These are phyloP conservation scores for Penicillium sp. DNA, from an alignment of 2,329 filamentous ascomycete species.

Conservation along the genomic window DNA sequence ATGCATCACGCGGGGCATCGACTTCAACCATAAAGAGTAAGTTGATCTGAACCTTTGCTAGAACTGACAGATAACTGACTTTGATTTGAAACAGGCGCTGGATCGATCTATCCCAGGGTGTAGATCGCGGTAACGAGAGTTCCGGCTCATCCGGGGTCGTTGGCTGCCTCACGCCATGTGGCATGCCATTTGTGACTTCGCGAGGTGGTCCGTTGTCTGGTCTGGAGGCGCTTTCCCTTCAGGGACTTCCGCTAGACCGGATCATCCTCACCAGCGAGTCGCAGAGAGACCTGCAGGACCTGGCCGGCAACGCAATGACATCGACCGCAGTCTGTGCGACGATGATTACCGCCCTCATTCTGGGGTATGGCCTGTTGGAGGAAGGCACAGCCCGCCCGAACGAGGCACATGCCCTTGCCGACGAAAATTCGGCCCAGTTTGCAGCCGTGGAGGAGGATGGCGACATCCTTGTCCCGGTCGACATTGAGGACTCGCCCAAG, in stretches of 20 bases:
- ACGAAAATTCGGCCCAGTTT: slow-evolving; percentile 17
- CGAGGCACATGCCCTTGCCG: background rate
- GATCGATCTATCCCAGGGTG: slow-evolving; percentile 74
- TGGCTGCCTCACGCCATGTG: slow-evolving; percentile 71
- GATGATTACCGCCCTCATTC: slow-evolving; percentile 64
- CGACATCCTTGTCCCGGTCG: slow-evolving; percentile 20
- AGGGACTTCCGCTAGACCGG: slow-evolving; percentile 70
- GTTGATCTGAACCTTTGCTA: slow-evolving; percentile 26
- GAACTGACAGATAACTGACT: slow-evolving; percentile 12
- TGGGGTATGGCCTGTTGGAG: slow-evolving; percentile 40
- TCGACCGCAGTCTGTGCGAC: slow-evolving; percentile 72
- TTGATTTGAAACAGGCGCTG: slow-evolving; percentile 37
- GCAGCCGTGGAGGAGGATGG: slow-evolving; percentile 20
- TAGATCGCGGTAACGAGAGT: slow-evolving; percentile 63
- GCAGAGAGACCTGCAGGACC: slow-evolving; percentile 66
- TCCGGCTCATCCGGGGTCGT: slow-evolving; percentile 61
- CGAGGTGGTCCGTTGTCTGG: slow-evolving; percentile 67
- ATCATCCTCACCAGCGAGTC: slow-evolving; percentile 70
- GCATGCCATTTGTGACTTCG: slow-evolving; percentile 65
- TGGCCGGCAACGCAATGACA: slow-evolving; percentile 82
- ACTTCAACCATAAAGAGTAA: slow-evolving; percentile 64
- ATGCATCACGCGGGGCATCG: slow-evolving; percentile 57
- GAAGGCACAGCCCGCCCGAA: slow-evolving; percentile 19
- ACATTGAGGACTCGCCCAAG: slow-evolving; percentile 19
- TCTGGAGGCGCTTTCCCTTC: slow-evolving; percentile 67